These are phyloP conservation scores for Xerocomellus chrysenteron DNA, from an alignment of 768 basidiomycete genomes.

Conservation along the genomic window DNA sequence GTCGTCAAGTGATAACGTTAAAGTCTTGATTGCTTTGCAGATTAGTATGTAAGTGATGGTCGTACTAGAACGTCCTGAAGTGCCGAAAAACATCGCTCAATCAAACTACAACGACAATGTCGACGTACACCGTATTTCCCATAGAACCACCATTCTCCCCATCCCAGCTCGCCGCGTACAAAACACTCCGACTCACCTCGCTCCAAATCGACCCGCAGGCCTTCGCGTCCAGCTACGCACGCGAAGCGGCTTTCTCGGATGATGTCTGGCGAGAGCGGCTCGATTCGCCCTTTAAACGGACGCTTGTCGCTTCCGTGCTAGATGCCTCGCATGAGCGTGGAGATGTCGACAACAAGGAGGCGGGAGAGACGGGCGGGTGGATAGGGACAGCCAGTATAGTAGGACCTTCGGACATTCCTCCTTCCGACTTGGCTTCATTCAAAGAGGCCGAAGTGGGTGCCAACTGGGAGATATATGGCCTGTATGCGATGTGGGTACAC, in stretches of 20 bases:
- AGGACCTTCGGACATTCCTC: slow-evolving; percentile 13
- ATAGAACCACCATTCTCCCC: slow-evolving; percentile 12
- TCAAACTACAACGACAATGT: not conserved
- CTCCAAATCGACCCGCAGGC: slow-evolving; percentile 22
- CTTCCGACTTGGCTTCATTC: slow-evolving; percentile 11
- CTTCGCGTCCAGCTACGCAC: slow-evolving; percentile 24
- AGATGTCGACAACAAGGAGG: not conserved
- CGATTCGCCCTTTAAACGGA: slow-evolving; percentile 10
- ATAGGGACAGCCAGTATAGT: slow-evolving; percentile 17
- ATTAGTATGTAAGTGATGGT: not conserved
- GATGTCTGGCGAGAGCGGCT: slow-evolving; percentile 24
- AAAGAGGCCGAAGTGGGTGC: slow-evolving; percentile 8
- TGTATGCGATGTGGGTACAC: slow-evolving; percentile 30
- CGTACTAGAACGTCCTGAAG: not conserved
- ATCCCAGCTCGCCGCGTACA: slow-evolving; percentile 26
- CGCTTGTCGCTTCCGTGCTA: slow-evolving; percentile 14
- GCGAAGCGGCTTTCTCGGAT: slow-evolving; percentile 20
- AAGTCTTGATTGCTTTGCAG: too few species aligned
- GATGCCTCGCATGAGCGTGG: not conserved
- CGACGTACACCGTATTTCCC: slow-evolving; percentile 17
- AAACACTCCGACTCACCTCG: slow-evolving; percentile 20
- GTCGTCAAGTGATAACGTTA: too few species aligned
- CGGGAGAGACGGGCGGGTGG: slow-evolving; percentile 12
- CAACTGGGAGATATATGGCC: slow-evolving; percentile 20
- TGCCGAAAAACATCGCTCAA: not conserved